These are phyloP conservation scores for Amniculicola lignicola DNA, from an alignment of 495 filamentous ascomycete genomes.

Conservation along the genomic window DNA sequence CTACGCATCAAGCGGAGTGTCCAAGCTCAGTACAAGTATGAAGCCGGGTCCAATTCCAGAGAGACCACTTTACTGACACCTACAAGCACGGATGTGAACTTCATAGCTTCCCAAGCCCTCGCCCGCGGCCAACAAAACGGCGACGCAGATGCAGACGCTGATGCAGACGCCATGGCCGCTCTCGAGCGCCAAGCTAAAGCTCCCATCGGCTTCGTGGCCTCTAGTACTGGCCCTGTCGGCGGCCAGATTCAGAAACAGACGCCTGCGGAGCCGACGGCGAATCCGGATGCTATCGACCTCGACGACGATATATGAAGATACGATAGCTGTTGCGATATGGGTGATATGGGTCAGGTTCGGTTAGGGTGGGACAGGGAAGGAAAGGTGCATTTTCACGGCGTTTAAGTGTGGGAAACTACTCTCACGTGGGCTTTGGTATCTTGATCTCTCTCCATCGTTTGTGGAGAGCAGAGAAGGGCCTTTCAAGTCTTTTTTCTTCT, in stretches of 20 bases:
- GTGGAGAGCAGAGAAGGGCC: no score
- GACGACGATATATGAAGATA: slow-evolving; percentile 49
- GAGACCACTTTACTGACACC: slow-evolving; percentile 13
- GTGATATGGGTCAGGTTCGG: no score
- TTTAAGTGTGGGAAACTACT: no score
- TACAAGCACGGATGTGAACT: slow-evolving; percentile 86
- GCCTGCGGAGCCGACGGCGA: slow-evolving; percentile 56
- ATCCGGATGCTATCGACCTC: slow-evolving; percentile 88
- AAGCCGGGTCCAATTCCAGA: slow-evolving; percentile 3
- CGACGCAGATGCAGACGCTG: slow-evolving; percentile 36
- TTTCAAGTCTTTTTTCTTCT: no score
- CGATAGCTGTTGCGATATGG: background rate
- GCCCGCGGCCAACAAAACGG: slow-evolving; percentile 69
- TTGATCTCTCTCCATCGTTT: no score
- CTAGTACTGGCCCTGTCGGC: slow-evolving; percentile 75
- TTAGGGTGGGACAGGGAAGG: no score
- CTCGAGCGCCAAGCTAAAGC: slow-evolving; percentile 86
- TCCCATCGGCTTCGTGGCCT: slow-evolving; percentile 87
- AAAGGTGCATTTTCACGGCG: slow-evolving; percentile 18
- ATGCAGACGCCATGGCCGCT: slow-evolving; percentile 75
- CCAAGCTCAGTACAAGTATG: slow-evolving; percentile 89
- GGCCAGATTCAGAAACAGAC: slow-evolving; percentile 53
- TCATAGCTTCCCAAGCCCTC: slow-evolving; percentile 93
- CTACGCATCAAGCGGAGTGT: slow-evolving; percentile 95
- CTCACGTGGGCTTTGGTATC: no score